Percentiles rank a stretch among this genome's conserved stretches.
These are phyloP conservation scores for Friedmanniomyces simplex DNA, from an alignment of 495 filamentous ascomycete species.

Conservation along the genomic window DNA sequence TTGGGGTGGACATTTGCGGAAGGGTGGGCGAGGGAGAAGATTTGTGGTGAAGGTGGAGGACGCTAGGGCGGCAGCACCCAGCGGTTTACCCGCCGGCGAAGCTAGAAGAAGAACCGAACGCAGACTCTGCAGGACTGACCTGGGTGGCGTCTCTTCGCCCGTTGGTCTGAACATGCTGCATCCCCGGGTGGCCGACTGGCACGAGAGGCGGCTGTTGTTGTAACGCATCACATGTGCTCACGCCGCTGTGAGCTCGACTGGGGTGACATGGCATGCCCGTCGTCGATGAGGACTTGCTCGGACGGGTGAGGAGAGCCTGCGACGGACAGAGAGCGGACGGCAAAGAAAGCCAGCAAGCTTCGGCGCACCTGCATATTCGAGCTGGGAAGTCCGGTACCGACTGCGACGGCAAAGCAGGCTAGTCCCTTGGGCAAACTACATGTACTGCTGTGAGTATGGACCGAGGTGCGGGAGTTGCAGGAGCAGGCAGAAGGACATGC, in stretches of 20 bases:
- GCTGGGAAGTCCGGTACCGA: neutral
- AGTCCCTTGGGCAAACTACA: too few relatives aligned
- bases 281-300: neutral
- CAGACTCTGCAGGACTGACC: neutral
- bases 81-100: neutral
- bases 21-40: neutral
- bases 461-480: neutral
- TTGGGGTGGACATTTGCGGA: neutral
- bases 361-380: neutral
- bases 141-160: neutral
- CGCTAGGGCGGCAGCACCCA: neutral
- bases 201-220: neutral
- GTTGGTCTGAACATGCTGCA: neutral
- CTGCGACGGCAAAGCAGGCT: neutral
- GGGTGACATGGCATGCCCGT: neutral
- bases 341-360: neutral
- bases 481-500: too few relatives aligned
- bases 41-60: conserved; percentile 1
- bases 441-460: neutral
- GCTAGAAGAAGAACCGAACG: neutral
- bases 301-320: neutral
- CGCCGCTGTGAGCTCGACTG: neutral
- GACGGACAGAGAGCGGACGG: neutral
- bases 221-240: neutral
- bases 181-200: neutral